phyloP scores from a whole-genome alignment of 805 yeast species.

The Suhomyces sp. region DNA sequence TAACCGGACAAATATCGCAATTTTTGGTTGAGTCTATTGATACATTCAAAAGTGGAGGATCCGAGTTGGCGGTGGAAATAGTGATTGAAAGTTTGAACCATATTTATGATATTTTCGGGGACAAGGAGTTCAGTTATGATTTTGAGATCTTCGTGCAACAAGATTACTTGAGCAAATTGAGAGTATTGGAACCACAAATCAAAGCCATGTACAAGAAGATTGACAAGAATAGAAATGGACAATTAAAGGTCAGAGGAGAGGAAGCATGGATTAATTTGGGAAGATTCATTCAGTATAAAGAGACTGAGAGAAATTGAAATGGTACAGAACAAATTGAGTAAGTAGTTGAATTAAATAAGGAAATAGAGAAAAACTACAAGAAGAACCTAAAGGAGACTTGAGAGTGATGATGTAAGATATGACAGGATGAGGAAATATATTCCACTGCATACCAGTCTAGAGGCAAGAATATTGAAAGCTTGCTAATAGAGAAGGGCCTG shows the following conservation, averaged over 20 bases:
- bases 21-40: slow-evolving; percentile 15
- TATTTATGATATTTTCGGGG: slow-evolving; percentile 79
- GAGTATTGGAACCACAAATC: slow-evolving; percentile 45
- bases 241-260: slow-evolving; percentile 60
- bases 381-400: too few relatives aligned
- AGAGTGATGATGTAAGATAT: too few relatives aligned
- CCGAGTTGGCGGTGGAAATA: slow-evolving; percentile 32
- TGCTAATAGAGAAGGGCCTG: too few relatives aligned
- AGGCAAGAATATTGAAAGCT: too few relatives aligned
- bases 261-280: slow-evolving; percentile 66
- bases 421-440: too few relatives aligned
- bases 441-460: too few relatives aligned
- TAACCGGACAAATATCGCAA: slow-evolving; percentile 46
- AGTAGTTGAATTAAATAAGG: too few relatives aligned
- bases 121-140: slow-evolving; percentile 66
- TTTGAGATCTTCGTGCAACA: slow-evolving; percentile 60
- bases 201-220: slow-evolving; percentile 57
- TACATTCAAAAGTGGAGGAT: slow-evolving; percentile 4
- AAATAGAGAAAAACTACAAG: too few relatives aligned
- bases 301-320: too few relatives aligned
- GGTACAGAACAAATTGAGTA: too few relatives aligned
- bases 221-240: slow-evolving; percentile 60
- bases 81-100: slow-evolving; percentile 62
- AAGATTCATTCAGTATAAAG: slow-evolving; percentile 77
- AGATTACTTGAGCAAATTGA: slow-evolving; percentile 44